phyloP scores from a whole-genome alignment of 2,329 filamentous ascomycete genomes.

The Alternaria sp. region DNA sequence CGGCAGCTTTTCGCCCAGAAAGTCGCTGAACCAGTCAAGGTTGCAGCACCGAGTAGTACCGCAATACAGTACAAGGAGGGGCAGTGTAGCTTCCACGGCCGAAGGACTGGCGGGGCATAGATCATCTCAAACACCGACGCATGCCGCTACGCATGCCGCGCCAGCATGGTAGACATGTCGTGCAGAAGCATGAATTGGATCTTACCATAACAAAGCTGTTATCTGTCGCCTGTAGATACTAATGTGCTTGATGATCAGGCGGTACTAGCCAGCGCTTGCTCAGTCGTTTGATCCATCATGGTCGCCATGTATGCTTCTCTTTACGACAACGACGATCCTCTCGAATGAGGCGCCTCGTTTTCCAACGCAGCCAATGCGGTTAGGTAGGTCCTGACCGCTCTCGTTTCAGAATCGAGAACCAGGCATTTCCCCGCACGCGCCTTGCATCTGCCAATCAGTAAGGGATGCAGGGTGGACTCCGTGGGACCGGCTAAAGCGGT shows the following conservation, averaged over 20 bases:
- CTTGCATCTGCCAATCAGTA: slow-evolving; percentile 16
- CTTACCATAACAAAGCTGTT: not conserved
- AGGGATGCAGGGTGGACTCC: slow-evolving; percentile 1
- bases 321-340: slow-evolving; percentile 8
- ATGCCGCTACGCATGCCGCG: slow-evolving; percentile 19
- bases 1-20: slow-evolving; percentile 27
- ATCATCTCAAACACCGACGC: slow-evolving; percentile 21
- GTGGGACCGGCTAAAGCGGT: slow-evolving; percentile 13
- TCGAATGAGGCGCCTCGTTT: slow-evolving; percentile 10
- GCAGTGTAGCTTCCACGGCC: slow-evolving; percentile 27
- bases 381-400: slow-evolving; percentile 13
- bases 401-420: slow-evolving; percentile 17
- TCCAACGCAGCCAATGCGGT: slow-evolving; percentile 10
- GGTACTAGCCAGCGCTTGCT: not conserved
- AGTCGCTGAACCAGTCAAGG: slow-evolving; percentile 24
- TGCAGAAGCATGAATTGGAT: slow-evolving; percentile 3
- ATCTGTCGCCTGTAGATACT: not conserved
- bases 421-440: slow-evolving; percentile 21
- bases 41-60: slow-evolving; percentile 23
- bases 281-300: not conserved
- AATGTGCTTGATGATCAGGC: not conserved
- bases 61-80: slow-evolving; percentile 28
- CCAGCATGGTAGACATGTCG: slow-evolving; percentile 8
- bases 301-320: not conserved
- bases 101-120: slow-evolving; percentile 26